phyloP scores from a whole-genome alignment of 208 protist species.

The Wallacemonas collosoma region DNA sequence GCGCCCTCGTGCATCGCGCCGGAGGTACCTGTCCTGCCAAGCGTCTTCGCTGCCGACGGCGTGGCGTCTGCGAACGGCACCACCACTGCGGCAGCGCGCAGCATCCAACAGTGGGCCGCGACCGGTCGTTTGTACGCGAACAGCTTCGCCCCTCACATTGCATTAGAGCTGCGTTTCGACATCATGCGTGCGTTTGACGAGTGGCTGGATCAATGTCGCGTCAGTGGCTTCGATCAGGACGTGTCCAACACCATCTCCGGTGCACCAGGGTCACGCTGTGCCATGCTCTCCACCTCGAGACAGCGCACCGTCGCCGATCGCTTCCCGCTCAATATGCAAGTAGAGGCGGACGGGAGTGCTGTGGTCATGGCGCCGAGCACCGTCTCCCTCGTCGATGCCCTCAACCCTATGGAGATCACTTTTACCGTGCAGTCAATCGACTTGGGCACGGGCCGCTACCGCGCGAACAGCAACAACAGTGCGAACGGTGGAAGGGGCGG shows the following conservation, averaged over 20 bases:
- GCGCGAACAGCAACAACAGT: slow-evolving; percentile 1
- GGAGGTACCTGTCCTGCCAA: slow-evolving; percentile 59
- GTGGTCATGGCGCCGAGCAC: background rate
- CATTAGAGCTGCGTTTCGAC: slow-evolving; percentile 73
- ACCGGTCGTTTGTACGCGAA: slow-evolving; percentile 44
- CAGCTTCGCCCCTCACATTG: slow-evolving; percentile 76
- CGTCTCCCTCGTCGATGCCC: slow-evolving; percentile 1
- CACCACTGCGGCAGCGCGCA: background rate
- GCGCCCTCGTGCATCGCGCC: slow-evolving; percentile 42
- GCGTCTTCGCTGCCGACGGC: slow-evolving; percentile 41
- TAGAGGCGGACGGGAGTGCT: background rate
- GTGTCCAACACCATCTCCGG: background rate
- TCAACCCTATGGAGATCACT: slow-evolving; percentile 11
- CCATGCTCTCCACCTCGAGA: background rate
- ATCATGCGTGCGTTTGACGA: slow-evolving; percentile 52
- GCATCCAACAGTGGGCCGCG: slow-evolving; percentile 23
- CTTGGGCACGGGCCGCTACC: background rate
- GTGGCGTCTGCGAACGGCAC: background rate
- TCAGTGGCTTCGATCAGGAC: background rate
- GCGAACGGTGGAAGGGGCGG: background rate
- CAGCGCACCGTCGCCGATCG: slow-evolving; percentile 1
- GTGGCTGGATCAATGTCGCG: slow-evolving; percentile 16
- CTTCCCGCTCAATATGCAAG: slow-evolving; percentile 16
- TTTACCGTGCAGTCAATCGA: slow-evolving; percentile 16
- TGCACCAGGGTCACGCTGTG: background rate